These are phyloP conservation scores for Blastobotrys illinoisensis DNA, from an alignment of 1,139 yeast genomes.

Conservation along the genomic window DNA sequence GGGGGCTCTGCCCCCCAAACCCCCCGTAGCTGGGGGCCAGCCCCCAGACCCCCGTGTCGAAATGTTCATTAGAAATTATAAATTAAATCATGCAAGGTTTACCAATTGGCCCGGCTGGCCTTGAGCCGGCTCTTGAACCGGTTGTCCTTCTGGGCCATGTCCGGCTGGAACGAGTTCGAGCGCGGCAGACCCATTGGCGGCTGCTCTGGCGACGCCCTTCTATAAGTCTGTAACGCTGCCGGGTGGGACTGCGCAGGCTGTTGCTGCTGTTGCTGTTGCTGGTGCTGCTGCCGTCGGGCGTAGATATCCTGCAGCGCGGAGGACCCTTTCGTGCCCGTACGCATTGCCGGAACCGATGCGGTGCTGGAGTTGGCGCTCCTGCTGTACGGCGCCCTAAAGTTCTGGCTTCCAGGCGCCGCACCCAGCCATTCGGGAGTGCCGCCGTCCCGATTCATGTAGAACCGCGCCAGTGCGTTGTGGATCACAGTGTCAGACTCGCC, in stretches of 20 bases:
- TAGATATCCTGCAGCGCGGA: slow-evolving; percentile 27
- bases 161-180: slow-evolving; percentile 5
- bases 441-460: slow-evolving; percentile 24
- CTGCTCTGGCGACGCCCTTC: slow-evolving; percentile 2
- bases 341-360: slow-evolving; percentile 3
- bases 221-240: slow-evolving; percentile 1
- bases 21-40: neutral
- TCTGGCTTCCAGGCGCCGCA: slow-evolving; percentile 9
- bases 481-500: slow-evolving; percentile 33
- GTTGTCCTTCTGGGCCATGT: slow-evolving; percentile 3
- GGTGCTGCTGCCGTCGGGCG: slow-evolving; percentile 18
- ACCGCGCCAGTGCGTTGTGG: slow-evolving; percentile 31
- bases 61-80: neutral
- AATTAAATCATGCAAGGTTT: neutral
- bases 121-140: slow-evolving; percentile 24
- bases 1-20: too few relatives aligned
- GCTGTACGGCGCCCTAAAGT: neutral
- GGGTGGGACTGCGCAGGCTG: neutral
- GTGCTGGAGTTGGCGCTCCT: neutral
- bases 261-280: slow-evolving; percentile 7
- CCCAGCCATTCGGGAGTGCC: slow-evolving; percentile 28
- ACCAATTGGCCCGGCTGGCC: slow-evolving; percentile 27
- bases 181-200: slow-evolving; percentile 3
- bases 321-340: slow-evolving; percentile 1
- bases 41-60: neutral